Evolutionary conservation across 2,329 filamentous ascomycete genomes (phyloP).

Genomic region (Ceratocystis eucalypticola): DNA sequence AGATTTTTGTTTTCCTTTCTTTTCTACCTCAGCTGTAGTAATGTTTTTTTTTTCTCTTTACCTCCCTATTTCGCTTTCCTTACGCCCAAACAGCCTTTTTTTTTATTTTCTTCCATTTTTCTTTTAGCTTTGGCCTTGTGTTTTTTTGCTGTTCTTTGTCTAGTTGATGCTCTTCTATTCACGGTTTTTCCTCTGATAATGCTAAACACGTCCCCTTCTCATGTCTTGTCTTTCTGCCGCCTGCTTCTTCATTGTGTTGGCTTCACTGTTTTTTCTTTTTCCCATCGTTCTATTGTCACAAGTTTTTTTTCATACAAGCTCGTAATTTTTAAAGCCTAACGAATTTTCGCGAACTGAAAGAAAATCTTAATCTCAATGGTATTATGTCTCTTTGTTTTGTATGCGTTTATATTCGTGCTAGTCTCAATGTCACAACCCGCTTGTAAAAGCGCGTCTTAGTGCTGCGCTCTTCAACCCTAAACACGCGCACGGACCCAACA

Average conservation of each 20-base stretch:
- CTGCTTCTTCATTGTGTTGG: too few species aligned
- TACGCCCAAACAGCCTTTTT: not conserved
- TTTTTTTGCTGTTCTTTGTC: not conserved
- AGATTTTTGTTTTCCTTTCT: constrained; percentile 21
- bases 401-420: not conserved
- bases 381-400: not conserved
- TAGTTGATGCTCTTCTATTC: not conserved
- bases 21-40: constrained; percentile 6
- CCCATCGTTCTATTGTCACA: not conserved
- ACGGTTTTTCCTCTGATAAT: not conserved
- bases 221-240: constrained; percentile 5
- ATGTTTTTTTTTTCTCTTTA: not conserved
- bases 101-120: not conserved
- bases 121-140: not conserved
- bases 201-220: not conserved
- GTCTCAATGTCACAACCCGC: not conserved
- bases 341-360: not conserved
- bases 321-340: not conserved
- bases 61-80: not conserved
- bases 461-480: not conserved
- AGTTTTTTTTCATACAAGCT: not conserved
- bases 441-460: not conserved
- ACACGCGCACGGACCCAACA: not conserved
- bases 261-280: not conserved
- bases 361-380: not conserved